Evolutionary conservation across 805 yeast genomes (phyloP).

Genomic region (Candida verbasci): DNA sequence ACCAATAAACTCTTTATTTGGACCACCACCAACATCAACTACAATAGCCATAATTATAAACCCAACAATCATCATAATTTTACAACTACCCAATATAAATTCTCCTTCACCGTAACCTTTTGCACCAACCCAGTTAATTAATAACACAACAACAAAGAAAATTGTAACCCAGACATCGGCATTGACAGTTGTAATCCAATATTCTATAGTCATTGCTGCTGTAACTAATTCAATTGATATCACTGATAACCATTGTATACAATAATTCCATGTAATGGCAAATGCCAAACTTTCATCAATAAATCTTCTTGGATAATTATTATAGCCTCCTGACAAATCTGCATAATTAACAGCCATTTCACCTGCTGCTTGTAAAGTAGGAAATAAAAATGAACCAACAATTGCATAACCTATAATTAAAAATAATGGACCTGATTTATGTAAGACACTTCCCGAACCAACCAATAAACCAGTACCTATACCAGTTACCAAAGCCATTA

Average conservation of each 20-base stretch:
- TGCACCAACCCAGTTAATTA: constrained; percentile 44
- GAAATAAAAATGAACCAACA: constrained; percentile 31
- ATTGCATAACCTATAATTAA: constrained; percentile 29
- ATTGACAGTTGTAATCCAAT: constrained; percentile 46
- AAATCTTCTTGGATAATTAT: constrained; percentile 49
- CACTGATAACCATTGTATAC: constrained; percentile 59
- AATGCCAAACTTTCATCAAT: constrained; percentile 56
- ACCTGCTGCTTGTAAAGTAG: constrained; percentile 39
- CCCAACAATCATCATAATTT: constrained; percentile 34
- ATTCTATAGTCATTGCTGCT: constrained; percentile 57
- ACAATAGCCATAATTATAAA: constrained; percentile 39
- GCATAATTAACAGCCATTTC: constrained; percentile 58
- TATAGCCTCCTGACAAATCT: constrained; percentile 59
- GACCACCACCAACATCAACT: constrained; percentile 35
- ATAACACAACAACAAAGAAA: constrained; percentile 42
- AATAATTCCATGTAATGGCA: constrained; percentile 60
- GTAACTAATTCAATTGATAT: constrained; percentile 63
- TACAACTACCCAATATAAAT: constrained; percentile 33
- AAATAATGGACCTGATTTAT: constrained; percentile 35
- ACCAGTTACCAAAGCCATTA: constrained; percentile 35
- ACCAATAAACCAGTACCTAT: constrained; percentile 42
- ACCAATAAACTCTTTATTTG: constrained; percentile 32
- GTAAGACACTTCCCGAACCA: constrained; percentile 34
- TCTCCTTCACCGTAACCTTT: constrained; percentile 46
- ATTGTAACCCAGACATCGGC: constrained; percentile 56